A percentile compares a stretch with the other conserved stretches of the same genome.
phyloP scores from a whole-genome alignment of 1,284 basidiomycete genomes.

The Microbotryomycetes sp. region DNA sequence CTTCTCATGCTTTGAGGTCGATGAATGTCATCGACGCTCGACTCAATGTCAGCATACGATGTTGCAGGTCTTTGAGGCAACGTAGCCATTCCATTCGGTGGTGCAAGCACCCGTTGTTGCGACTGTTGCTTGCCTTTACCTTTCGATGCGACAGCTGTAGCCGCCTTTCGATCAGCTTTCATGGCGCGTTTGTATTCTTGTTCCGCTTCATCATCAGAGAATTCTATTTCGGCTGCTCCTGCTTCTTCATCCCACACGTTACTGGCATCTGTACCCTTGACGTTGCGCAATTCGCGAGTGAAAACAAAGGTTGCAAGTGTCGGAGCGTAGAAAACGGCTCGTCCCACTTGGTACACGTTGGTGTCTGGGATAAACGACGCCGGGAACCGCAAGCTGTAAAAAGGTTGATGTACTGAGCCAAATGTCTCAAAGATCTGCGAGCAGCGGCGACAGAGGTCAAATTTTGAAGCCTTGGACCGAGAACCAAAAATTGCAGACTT shows the following conservation, averaged over 20 bases:
- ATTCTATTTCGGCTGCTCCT: constrained; percentile 74
- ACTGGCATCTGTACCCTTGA: constrained; percentile 82
- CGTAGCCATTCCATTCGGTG: constrained; percentile 10
- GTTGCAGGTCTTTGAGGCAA: constrained; percentile 15
- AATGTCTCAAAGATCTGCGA: constrained; percentile 80
- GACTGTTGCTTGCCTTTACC: neutral
- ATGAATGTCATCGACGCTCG: neutral
- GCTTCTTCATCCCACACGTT: constrained; percentile 86
- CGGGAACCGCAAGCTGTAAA: constrained; percentile 64
- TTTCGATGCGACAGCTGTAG: neutral
- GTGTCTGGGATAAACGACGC: constrained; percentile 32
- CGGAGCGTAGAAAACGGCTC: constrained; percentile 67
- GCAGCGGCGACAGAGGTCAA: neutral
- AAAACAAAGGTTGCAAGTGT: constrained; percentile 69
- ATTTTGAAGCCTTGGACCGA: constrained; percentile 16
- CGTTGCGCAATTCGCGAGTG: constrained; percentile 55
- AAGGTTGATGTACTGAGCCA: constrained; percentile 72
- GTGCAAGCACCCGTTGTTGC: constrained; percentile 10
- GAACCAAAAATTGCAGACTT: constrained; percentile 6
- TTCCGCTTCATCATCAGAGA: constrained; percentile 84
- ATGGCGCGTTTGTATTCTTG: constrained; percentile 53
- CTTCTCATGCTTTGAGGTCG: neutral
- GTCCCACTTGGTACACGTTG: constrained; percentile 49
- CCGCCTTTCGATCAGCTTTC: constrained; percentile 37
- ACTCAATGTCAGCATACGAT: constrained; percentile 22